Base-by-base conservation (phyloP, 768 basidiomycete genomes). In the Termitomyces sp. region DNA sequence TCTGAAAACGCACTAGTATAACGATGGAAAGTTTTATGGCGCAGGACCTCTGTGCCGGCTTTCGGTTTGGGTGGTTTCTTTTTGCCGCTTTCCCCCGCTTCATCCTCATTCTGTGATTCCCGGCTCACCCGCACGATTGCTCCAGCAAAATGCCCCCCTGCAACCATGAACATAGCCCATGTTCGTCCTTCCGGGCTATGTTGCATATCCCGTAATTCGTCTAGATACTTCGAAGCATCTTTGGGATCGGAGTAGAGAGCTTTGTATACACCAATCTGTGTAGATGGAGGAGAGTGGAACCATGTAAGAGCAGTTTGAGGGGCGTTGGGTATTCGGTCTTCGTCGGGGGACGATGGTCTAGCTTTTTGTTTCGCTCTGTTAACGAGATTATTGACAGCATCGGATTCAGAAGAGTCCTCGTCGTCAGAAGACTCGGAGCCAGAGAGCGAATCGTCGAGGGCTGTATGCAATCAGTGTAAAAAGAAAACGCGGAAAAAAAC, bases 71-170 rank as follows among this genome's bases (percentile, higher is more conserved):
- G 86, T 15, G 69, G 74, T 54, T 83, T 88, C 64, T 79, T 78
- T 60, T 76, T 83, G 60, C 76, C 75, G 22, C 63, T 53, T 68
- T 75, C 61, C 64, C 73, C 68, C 56, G 70, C 69, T 57, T 75
- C 67, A 50, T 69, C 63, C 25, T 71, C 70, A 3, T 83, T 81
- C 6, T 77, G 76, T 15, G 73, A 73, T 54, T 79, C 56, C 56
- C 75, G 70, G 69, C 85, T 82, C 25, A 93, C 89, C 32, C 85
- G 77, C 12, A 86, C 85, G 32, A 99, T 77, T 53, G 94, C 88
- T 23, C 96, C 97, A 13, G 97, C 97, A 71, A 99, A 98, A 69
- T 99, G 97, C 11, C 97, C 97, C 20, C 97, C 95, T 0, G 97
- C 97, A 38, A 89, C 85, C 94, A 98, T 97, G 63, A 99, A 89